phyloP scores from a whole-genome alignment of 306 rosid species.

The Prunus dulcis region DNA sequence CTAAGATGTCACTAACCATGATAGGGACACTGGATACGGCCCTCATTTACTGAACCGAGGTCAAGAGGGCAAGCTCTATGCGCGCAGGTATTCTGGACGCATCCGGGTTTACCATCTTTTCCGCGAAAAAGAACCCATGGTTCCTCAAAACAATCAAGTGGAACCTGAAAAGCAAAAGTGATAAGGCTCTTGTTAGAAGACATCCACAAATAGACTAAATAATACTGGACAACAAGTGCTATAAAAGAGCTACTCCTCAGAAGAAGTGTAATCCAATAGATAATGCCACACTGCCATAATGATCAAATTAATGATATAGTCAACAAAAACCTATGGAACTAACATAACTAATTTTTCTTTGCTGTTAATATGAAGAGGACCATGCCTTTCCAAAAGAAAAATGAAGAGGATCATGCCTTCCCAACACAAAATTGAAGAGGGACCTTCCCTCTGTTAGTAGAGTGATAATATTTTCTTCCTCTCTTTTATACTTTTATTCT shows the following conservation, averaged over 20 bases:
- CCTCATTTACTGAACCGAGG: conserved; percentile 90
- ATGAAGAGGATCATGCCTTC: too few species aligned
- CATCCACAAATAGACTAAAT: not conserved
- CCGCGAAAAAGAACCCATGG: conserved; percentile 97
- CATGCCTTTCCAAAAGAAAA: too few species aligned
- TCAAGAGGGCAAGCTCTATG: conserved; percentile 97
- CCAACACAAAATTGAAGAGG: too few species aligned
- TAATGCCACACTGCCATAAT: not conserved
- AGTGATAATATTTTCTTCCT: too few species aligned
- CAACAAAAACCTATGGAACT: not conserved
- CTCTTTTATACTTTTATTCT: not conserved
- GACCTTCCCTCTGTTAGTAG: too few species aligned
- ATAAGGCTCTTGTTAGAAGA: conserved; percentile 20
- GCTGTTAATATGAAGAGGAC: not conserved
- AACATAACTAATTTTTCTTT: not conserved
- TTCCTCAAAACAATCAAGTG: conserved; percentile 88
- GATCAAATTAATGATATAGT: not conserved
- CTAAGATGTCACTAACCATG: conserved; percentile 58
- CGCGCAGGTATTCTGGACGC: conserved; percentile 94
- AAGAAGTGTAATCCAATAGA: not conserved
- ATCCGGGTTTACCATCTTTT: conserved; percentile 90
- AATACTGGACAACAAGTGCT: not conserved
- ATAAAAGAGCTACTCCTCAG: not conserved
- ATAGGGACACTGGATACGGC: conserved; percentile 92
- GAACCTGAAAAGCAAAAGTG: conserved; percentile 63